Percentiles rank a stretch among this genome's conserved stretches.
Conservation (phyloP, 1,284 basidiomycete genomes). For the Pterulicium gracile region DNA sequence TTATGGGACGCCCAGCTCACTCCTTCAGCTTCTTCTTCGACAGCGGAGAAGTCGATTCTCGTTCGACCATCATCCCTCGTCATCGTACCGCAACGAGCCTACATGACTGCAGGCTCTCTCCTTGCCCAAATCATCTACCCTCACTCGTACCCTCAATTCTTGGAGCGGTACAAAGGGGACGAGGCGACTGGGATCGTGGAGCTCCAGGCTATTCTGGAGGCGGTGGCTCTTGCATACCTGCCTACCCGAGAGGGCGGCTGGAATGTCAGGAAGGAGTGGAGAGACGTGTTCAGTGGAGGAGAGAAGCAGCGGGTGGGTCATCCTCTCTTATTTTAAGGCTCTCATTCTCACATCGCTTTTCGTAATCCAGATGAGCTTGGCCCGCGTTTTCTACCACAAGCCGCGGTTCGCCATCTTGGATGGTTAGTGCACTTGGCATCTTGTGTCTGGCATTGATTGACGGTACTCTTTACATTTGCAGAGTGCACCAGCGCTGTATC, state of each 20-base stretch:
- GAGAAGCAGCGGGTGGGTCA: slow-evolving; percentile 81
- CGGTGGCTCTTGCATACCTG: slow-evolving; percentile 80
- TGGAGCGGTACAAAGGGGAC: slow-evolving; percentile 47
- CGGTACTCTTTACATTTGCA: slow-evolving; percentile 22
- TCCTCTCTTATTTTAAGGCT: slow-evolving; percentile 2
- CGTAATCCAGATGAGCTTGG: slow-evolving; percentile 68
- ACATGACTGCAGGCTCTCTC: slow-evolving; percentile 81
- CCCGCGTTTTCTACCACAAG: slow-evolving; percentile 76
- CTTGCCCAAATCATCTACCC: slow-evolving; percentile 88
- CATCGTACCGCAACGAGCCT: slow-evolving; percentile 88
- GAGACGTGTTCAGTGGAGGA: slow-evolving; percentile 88
- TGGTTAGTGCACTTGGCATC: too few relatives aligned
- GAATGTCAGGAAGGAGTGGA: slow-evolving; percentile 90
- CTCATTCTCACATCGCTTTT: slow-evolving; percentile 4
- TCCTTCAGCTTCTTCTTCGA: background rate
- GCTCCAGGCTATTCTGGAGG: slow-evolving; percentile 63
- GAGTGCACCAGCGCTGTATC: slow-evolving; percentile 97
- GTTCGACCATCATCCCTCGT: slow-evolving; percentile 53
- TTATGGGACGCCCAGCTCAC: slow-evolving; percentile 74
- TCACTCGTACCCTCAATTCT: slow-evolving; percentile 72
- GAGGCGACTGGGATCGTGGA: slow-evolving; percentile 51
- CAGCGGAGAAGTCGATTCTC: slow-evolving; percentile 26
- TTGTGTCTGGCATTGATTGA: too few relatives aligned
- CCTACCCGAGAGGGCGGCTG: slow-evolving; percentile 86
- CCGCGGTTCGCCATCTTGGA: slow-evolving; percentile 72